These are phyloP conservation scores for Trichosporon sp. DNA, from an alignment of 1,284 basidiomycete species.

Conservation along the genomic window DNA sequence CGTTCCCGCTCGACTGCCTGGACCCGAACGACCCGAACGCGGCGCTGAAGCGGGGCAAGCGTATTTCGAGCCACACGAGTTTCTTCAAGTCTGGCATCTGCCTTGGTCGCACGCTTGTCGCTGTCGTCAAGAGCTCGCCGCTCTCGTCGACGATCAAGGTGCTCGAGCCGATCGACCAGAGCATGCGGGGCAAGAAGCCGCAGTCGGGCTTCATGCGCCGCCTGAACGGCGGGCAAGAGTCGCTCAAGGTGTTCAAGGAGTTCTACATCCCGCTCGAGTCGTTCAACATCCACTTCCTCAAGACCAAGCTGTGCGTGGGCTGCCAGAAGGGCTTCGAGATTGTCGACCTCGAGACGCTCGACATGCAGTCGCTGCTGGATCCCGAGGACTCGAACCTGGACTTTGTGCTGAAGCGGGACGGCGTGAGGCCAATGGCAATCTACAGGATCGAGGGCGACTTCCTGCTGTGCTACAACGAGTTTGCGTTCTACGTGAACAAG, in stretches of 20 bases:
- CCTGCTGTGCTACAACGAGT: constrained; percentile 96
- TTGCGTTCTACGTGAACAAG: constrained; percentile 98
- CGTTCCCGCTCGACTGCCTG: constrained; percentile 90
- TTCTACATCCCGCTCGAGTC: constrained; percentile 99
- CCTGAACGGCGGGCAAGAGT: constrained; percentile 83
- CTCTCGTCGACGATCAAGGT: constrained; percentile 97
- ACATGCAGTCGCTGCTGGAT: constrained; percentile 93
- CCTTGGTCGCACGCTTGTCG: constrained; percentile 88
- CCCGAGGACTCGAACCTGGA: constrained; percentile 86
- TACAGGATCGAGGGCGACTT: constrained; percentile 97
- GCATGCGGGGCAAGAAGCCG: constrained; percentile 74
- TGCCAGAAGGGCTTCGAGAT: constrained; percentile 99
- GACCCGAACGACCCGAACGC: constrained; percentile 84
- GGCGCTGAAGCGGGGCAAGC: constrained; percentile 86
- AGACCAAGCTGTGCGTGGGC: constrained; percentile 95
- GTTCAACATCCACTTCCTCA: constrained; percentile 93
- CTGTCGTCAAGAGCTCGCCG: constrained; percentile 92
- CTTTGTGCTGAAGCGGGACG: constrained; percentile 86
- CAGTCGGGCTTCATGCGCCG: constrained; percentile 79
- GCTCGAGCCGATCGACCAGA: constrained; percentile 91
- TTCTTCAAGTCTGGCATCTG: constrained; percentile 98
- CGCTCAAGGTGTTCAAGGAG: constrained; percentile 91
- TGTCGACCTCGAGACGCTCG: constrained; percentile 92
- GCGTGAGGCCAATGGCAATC: constrained; percentile 88
- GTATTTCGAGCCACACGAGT: constrained; percentile 91